phyloP scores from a whole-genome alignment of 2,329 filamentous ascomycete genomes.

The Dothistroma septosporum region DNA sequence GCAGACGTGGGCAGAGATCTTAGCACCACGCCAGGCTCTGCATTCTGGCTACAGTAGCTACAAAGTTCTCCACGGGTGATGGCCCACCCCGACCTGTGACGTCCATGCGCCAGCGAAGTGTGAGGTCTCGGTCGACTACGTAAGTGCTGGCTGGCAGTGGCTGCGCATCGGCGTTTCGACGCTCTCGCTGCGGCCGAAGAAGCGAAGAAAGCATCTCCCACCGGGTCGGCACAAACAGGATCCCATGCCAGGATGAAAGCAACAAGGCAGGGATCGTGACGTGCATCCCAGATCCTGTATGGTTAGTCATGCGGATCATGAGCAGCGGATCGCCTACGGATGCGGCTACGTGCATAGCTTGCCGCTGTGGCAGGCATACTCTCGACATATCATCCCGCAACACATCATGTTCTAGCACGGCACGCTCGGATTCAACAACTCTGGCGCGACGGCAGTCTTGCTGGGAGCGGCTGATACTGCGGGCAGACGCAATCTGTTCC shows the following conservation, averaged over 20 bases:
- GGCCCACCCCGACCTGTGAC: too few species aligned
- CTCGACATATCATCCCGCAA: neutral
- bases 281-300: slow-evolving; percentile 1
- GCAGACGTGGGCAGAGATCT: neutral
- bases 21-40: too few species aligned
- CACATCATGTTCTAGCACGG: neutral
- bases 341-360: neutral
- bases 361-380: neutral
- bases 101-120: too few species aligned
- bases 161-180: too few species aligned
- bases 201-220: neutral
- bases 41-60: too few species aligned
- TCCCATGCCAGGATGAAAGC: neutral
- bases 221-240: neutral
- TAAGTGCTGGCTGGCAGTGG: too few species aligned
- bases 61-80: too few species aligned
- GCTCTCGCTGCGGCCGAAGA: neutral
- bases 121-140: too few species aligned
- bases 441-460: neutral
- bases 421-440: neutral
- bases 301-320: slow-evolving; percentile 1
- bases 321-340: neutral
- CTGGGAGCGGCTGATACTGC: neutral
- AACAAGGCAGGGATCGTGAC: slow-evolving; percentile 5
- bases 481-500: neutral